Evolutionary conservation across 805 yeast genomes (phyloP).

Genomic region (Saccharomyces jurei): DNA sequence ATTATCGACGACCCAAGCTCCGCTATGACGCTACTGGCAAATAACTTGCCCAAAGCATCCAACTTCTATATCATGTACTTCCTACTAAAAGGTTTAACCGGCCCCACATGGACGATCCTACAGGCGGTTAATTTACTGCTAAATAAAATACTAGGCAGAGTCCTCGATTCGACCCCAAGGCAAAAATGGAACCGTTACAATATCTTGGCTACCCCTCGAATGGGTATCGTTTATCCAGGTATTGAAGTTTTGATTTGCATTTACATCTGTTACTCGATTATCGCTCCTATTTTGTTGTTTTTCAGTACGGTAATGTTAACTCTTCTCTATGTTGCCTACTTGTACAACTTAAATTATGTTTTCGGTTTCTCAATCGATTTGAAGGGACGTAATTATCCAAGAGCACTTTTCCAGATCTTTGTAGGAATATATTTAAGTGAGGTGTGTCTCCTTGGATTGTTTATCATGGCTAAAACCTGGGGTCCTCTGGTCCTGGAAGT

Average conservation of each 20-base stretch:
- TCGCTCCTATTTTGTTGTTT: slow-evolving; percentile 64
- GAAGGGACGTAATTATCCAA: slow-evolving; percentile 68
- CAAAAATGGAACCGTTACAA: slow-evolving; percentile 77
- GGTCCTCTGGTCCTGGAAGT: slow-evolving; percentile 66
- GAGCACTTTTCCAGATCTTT: slow-evolving; percentile 63
- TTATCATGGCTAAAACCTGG: slow-evolving; percentile 74
- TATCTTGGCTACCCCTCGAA: slow-evolving; percentile 55
- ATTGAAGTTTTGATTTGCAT: slow-evolving; percentile 70
- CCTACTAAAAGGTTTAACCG: slow-evolving; percentile 70
- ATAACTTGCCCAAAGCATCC: slow-evolving; percentile 78
- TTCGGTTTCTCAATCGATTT: slow-evolving; percentile 50
- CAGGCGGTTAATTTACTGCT: slow-evolving; percentile 69
- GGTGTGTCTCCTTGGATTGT: slow-evolving; percentile 59
- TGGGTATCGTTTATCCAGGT: slow-evolving; percentile 78
- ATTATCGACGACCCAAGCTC: slow-evolving; percentile 55
- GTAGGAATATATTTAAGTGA: slow-evolving; percentile 67
- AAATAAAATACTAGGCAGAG: slow-evolving; percentile 57
- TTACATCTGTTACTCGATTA: slow-evolving; percentile 65
- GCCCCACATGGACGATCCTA: slow-evolving; percentile 67
- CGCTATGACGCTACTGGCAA: slow-evolving; percentile 70
- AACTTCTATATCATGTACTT: slow-evolving; percentile 84
- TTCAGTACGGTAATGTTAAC: slow-evolving; percentile 54
- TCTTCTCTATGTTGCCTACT: slow-evolving; percentile 51
- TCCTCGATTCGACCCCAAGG: slow-evolving; percentile 84
- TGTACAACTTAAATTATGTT: slow-evolving; percentile 60